Evolutionary conservation across 2,329 filamentous ascomycete genomes (phyloP).

Genomic region (Neonectria hederae): DNA sequence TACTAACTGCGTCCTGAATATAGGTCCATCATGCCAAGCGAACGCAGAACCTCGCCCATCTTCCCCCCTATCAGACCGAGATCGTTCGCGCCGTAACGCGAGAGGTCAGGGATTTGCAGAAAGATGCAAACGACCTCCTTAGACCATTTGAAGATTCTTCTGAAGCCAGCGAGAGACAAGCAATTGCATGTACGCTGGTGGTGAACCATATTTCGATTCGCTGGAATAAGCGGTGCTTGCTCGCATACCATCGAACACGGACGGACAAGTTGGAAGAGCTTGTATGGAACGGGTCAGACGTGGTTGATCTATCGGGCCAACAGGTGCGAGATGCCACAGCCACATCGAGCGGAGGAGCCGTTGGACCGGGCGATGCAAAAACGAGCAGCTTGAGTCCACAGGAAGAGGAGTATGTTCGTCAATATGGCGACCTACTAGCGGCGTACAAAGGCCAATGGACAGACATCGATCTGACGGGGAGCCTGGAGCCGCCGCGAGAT

Average conservation of each 20-base stretch:
- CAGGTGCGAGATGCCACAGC: conserved; percentile 56
- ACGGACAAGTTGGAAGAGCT: conserved; percentile 93
- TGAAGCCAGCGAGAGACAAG: conserved; percentile 83
- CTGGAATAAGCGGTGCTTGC: conserved; percentile 92
- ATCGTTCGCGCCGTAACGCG: conserved; percentile 86
- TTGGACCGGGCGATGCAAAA: conserved; percentile 56
- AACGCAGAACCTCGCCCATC: conserved; percentile 83
- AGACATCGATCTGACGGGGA: conserved; percentile 94
- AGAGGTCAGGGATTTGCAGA: conserved; percentile 93
- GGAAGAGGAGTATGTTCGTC: conserved; percentile 94
- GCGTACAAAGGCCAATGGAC: conserved; percentile 99
- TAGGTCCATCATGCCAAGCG: conserved; percentile 97
- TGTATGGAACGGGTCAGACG: conserved; percentile 89
- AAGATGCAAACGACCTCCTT: conserved; percentile 81
- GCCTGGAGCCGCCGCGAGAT: conserved; percentile 91
- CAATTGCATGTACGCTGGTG: conserved; percentile 85
- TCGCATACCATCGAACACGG: conserved; percentile 92
- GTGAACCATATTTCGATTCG: conserved; percentile 96
- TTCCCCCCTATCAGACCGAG: conserved; percentile 93
- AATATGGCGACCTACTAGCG: conserved; percentile 91
- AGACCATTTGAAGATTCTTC: conserved; percentile 87
- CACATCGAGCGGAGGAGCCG: conserved; percentile 44
- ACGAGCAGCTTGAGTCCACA: conserved; percentile 90
- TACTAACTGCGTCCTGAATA: conserved; percentile 20
- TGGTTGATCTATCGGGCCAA: conserved; percentile 74